A percentile compares a stretch with the other conserved stretches of the same genome.
These are phyloP conservation scores for Polyporus arcularius DNA, from an alignment of 768 basidiomycete genomes.

Conservation along the genomic window DNA sequence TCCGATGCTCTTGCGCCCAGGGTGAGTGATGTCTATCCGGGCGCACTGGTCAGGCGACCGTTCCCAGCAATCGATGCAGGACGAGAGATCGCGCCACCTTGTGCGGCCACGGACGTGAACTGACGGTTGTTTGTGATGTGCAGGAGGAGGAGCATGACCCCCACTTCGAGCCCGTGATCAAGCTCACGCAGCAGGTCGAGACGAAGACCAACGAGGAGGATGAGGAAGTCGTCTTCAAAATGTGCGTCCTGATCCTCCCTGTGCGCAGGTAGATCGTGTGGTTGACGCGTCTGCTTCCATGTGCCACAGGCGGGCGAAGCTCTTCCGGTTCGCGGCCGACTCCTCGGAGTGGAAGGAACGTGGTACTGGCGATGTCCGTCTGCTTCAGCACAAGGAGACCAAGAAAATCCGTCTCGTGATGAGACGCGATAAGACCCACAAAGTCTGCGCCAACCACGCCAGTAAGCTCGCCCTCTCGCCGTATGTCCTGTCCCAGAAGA, in stretches of 20 bases:
- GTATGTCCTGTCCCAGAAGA: neutral
- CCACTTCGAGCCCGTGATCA: conserved; percentile 96
- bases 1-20: conserved; percentile 68
- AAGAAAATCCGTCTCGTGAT: conserved; percentile 96
- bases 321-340: conserved; percentile 87
- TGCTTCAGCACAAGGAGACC: conserved; percentile 86
- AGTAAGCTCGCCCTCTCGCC: conserved; percentile 49
- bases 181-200: conserved; percentile 93
- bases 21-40: conserved; percentile 43
- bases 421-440: conserved; percentile 99
- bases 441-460: conserved; percentile 98
- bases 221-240: conserved; percentile 92
- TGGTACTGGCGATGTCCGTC: conserved; percentile 93
- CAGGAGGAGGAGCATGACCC: conserved; percentile 80
- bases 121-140: conserved; percentile 19
- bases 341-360: conserved; percentile 96
- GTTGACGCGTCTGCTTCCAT: conserved; percentile 5
- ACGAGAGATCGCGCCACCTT: conserved; percentile 29
- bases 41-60: conserved; percentile 13
- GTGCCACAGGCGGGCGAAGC: conserved; percentile 84
- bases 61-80: conserved; percentile 22
- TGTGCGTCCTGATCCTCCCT: conserved; percentile 57
- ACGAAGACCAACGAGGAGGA: conserved; percentile 95
- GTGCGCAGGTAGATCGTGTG: neutral
- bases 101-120: conserved; percentile 11